Base-by-base conservation (phyloP, 1,139 yeast species). In the Yamadazyma membranifaciens region DNA sequence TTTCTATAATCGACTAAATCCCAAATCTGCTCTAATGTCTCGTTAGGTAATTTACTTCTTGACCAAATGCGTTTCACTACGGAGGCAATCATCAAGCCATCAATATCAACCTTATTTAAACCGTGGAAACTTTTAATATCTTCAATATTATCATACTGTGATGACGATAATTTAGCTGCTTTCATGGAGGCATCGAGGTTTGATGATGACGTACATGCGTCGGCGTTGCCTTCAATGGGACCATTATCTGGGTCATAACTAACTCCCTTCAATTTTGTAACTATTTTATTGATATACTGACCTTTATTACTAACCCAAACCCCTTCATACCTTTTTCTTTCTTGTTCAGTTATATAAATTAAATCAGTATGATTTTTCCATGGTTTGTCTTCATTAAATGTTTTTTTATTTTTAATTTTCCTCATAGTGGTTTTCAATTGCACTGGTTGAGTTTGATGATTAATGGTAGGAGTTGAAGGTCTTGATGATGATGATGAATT, bases 251-350 rank as follows among this genome's bases (percentile, higher is more conserved):
- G 39, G 10, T 48, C 54, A 46, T 65, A 62, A 52, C 67, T 50
- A 13, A 71, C 64, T 1, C 77, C 75, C 13, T 48, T 45, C 11
- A 69, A 52, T 39, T 56, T 57, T 4, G 67, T 63, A 5, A 65
- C 69, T 6, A 67, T 63, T n/a, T 62, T 50, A 40, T 67, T 73
- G 46, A 83, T 57, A 53, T 85, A 84, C 9, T 69, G 54, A 1
- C 94, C 95, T 45, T 78, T 79, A 55, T 92, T 92, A 36, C 95
- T 81, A 0, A 85, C 95, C 96, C 96, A 92, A 20, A 92, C 75
- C 12, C 95, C 95, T 59, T 89, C 97, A 59, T 91, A 91, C 37
- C 98, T 65, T 55, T 88, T 89, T 44, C 87, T 71, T 58, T 92
- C 98, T 29, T 71, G 75, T 24, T 83, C 89, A 0, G 85, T 75